Evolutionary conservation across 2,329 filamentous ascomycete species (phyloP).

Genomic region (Aspergillus jensenii): DNA sequence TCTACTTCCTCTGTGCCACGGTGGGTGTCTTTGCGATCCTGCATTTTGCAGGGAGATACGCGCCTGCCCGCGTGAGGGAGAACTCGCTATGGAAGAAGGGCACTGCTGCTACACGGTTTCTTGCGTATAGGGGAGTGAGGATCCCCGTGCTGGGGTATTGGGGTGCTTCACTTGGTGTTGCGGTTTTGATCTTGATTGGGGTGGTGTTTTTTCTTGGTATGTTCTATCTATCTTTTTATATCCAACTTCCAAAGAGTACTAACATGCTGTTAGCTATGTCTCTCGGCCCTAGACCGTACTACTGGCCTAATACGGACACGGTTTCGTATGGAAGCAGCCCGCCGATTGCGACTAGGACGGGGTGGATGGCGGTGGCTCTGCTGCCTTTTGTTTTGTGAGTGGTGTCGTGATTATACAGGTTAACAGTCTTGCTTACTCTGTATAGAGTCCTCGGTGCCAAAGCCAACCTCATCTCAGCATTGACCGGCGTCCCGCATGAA

Average conservation of each 20-base stretch:
- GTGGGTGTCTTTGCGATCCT: slow-evolving; percentile 51
- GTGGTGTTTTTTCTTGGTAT: slow-evolving; percentile 49
- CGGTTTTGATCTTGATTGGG: slow-evolving; percentile 42
- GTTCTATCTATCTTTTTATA: slow-evolving; percentile 1
- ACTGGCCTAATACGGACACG: slow-evolving; percentile 51
- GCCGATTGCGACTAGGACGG: slow-evolving; percentile 53
- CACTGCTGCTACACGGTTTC: slow-evolving; percentile 40
- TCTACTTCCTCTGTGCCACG: slow-evolving; percentile 54
- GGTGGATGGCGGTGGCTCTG: slow-evolving; percentile 54
- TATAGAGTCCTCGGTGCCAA: slow-evolving; percentile 52
- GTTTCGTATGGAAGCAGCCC: slow-evolving; percentile 52
- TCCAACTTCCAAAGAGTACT: background rate
- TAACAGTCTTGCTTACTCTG: too few relatives aligned
- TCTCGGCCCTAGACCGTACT: slow-evolving; percentile 54
- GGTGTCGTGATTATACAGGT: background rate
- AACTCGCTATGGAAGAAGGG: slow-evolving; percentile 32
- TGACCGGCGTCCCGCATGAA: slow-evolving; percentile 59
- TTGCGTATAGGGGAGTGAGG: slow-evolving; percentile 44
- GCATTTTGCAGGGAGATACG: slow-evolving; percentile 32
- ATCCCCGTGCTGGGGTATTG: slow-evolving; percentile 39
- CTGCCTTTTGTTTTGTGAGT: slow-evolving; percentile 52
- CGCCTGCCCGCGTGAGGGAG: slow-evolving; percentile 27
- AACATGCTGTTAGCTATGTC: slow-evolving; percentile 38
- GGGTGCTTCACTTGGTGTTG: slow-evolving; percentile 48
- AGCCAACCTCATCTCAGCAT: slow-evolving; percentile 54